Evolutionary conservation across 495 filamentous ascomycete species (phyloP).

Genomic region (Tuber melanosporum): DNA sequence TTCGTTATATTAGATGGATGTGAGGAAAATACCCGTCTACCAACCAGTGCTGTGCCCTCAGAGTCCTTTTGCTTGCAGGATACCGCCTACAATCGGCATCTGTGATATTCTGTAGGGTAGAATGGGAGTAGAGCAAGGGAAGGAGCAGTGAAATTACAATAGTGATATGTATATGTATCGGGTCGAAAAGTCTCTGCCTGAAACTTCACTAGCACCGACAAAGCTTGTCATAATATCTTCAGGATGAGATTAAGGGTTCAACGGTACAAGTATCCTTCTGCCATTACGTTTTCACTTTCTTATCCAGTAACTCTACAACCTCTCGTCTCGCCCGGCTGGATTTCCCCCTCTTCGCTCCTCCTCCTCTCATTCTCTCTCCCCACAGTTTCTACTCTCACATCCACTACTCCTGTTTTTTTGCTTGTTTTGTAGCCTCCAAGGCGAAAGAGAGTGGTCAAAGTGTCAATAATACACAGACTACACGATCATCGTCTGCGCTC

Average conservation of each 20-base stretch:
- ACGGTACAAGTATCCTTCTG: background rate
- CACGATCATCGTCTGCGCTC: background rate
- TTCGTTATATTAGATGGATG: background rate
- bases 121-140: background rate
- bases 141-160: background rate
- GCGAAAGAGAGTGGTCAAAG: background rate
- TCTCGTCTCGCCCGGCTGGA: slow-evolving; percentile 8
- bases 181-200: background rate
- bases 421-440: background rate
- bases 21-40: background rate
- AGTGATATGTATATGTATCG: background rate
- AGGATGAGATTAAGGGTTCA: background rate
- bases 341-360: slow-evolving; percentile 11
- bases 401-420: background rate
- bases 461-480: background rate
- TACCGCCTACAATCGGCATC: background rate
- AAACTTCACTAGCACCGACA: background rate
- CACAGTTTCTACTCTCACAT: background rate
- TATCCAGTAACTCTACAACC: background rate
- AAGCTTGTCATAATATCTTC: background rate
- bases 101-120: background rate
- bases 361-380: background rate
- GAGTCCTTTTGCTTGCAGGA: background rate
- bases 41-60: background rate
- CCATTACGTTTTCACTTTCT: background rate